Evolutionary conservation across 2,329 filamentous ascomycete species (phyloP).

Genomic region (Neopestalotiopsis sp.): DNA sequence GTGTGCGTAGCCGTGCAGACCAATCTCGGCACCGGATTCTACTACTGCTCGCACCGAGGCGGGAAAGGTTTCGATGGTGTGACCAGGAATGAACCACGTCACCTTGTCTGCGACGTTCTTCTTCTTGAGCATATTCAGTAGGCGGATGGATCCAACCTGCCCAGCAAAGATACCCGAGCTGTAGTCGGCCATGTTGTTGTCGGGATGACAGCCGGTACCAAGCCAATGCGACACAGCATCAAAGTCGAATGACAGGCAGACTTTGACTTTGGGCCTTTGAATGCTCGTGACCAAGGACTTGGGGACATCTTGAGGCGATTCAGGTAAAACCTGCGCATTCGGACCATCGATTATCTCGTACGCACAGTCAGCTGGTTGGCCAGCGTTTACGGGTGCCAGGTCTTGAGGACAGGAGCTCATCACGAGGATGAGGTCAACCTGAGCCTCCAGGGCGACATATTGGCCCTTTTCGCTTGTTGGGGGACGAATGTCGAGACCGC

Average conservation of each 20-base stretch:
- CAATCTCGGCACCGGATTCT: conserved; percentile 5
- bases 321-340: too few relatives aligned
- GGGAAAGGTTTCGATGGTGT: conserved; percentile 6
- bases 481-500: conserved; percentile 35
- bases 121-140: not conserved
- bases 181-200: conserved; percentile 12
- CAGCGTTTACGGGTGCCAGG: conserved; percentile 40
- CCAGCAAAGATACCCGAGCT: conserved; percentile 7
- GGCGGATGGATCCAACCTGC: not conserved
- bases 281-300: too few relatives aligned
- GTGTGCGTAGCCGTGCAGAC: not conserved
- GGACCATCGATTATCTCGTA: conserved; percentile 19
- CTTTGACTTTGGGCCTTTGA: not conserved
- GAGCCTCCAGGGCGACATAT: conserved; percentile 39
- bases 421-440: conserved; percentile 42
- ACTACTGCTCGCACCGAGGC: not conserved
- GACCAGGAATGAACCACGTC: conserved; percentile 11
- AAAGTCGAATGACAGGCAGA: conserved; percentile 5
- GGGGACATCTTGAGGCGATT: too few relatives aligned
- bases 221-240: not conserved
- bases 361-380: conserved; percentile 39
- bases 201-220: conserved; percentile 2
- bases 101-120: conserved; percentile 5
- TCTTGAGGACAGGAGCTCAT: conserved; percentile 49
- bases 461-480: conserved; percentile 41